Evolutionary conservation across 768 basidiomycete species (phyloP).

Genomic region (Hysterangium stoloniferum): DNA sequence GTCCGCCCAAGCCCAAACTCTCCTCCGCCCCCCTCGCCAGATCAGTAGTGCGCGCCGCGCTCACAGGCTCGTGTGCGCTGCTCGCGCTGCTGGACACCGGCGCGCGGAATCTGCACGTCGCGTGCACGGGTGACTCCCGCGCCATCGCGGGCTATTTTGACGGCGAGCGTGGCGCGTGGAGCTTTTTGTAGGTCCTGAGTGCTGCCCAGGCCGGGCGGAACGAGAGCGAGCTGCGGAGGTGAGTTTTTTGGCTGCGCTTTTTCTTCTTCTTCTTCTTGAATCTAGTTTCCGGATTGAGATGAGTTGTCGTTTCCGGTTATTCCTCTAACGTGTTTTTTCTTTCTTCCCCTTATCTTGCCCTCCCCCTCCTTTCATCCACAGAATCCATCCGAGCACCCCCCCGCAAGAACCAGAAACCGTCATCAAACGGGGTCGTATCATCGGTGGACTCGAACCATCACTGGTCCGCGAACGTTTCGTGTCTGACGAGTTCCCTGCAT

Average conservation of each 20-base stretch:
- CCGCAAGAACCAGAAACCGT: constrained; percentile 63
- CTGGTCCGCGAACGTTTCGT: constrained; percentile 6
- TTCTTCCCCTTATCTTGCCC: neutral
- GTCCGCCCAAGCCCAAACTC: constrained; percentile 45
- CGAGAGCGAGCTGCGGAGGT: constrained; percentile 78
- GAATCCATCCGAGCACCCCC: constrained; percentile 85
- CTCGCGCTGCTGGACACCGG: constrained; percentile 83
- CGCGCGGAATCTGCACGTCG: constrained; percentile 77
- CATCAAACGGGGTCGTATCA: constrained; percentile 70
- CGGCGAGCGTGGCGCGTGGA: constrained; percentile 72
- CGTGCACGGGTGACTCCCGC: constrained; percentile 87
- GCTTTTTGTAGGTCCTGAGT: constrained; percentile 83
- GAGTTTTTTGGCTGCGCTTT: constrained; percentile 20
- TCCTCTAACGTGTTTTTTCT: neutral
- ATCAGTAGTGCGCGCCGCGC: constrained; percentile 71
- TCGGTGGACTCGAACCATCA: constrained; percentile 82
- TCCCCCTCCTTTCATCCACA: constrained; percentile 22
- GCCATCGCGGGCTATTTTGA: constrained; percentile 95
- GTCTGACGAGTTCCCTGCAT: neutral
- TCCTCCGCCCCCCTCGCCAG: constrained; percentile 64
- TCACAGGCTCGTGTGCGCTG: constrained; percentile 89
- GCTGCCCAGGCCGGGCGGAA: constrained; percentile 97
- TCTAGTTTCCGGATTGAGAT: no score
- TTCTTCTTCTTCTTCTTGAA: neutral
- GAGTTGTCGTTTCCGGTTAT: no score